These are phyloP conservation scores for Aspergillus sp. DNA, from an alignment of 2,329 filamentous ascomycete species.

Conservation along the genomic window DNA sequence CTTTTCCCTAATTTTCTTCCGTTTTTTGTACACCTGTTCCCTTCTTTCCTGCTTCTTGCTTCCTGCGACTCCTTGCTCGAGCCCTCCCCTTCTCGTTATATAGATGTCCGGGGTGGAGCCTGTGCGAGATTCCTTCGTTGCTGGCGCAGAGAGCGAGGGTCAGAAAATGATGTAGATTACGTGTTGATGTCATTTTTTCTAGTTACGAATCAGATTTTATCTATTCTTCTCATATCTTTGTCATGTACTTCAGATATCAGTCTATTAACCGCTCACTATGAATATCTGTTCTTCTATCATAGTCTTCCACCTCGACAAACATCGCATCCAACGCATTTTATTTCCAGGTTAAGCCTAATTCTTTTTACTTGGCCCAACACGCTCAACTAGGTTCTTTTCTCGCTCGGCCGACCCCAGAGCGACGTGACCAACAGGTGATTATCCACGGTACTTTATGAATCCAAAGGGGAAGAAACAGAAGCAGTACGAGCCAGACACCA, in stretches of 20 bases:
- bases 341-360: not conserved
- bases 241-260: not conserved
- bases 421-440: conserved; percentile 6
- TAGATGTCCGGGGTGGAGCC: not conserved
- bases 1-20: too few species aligned
- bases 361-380: not conserved
- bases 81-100: not conserved
- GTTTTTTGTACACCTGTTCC: not conserved
- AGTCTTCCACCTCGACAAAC: not conserved
- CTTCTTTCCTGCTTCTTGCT: not conserved
- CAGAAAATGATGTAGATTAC: not conserved
- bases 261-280: not conserved
- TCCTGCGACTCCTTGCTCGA: too few species aligned
- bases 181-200: not conserved
- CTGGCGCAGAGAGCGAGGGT: not conserved
- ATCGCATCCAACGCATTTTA: not conserved
- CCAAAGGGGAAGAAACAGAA: not conserved
- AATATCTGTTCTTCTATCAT: too few species aligned
- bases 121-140: not conserved
- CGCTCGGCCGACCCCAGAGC: not conserved
- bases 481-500: conserved; percentile 15
- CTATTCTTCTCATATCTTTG: not conserved
- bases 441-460: conserved; percentile 10
- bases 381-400: not conserved
- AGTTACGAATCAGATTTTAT: not conserved